Percentiles rank a stretch among this genome's conserved stretches.
Evolutionary conservation across 2,329 filamentous ascomycete genomes (phyloP).

Genomic region (Apiospora aurea): DNA sequence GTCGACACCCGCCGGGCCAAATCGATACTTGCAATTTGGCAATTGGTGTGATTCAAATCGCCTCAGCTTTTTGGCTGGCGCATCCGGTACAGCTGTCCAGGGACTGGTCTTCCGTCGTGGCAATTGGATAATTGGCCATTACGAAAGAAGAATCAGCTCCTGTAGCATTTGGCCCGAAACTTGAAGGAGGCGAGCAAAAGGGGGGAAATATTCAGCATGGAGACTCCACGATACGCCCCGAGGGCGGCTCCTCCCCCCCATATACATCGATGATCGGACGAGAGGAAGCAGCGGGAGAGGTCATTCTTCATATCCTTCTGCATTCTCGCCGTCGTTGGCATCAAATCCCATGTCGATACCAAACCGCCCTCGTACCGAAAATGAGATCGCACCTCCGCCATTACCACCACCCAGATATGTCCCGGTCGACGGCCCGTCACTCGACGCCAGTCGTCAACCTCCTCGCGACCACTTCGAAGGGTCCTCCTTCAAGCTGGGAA

Average conservation of each 20-base stretch:
- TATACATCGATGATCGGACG: slow-evolving; percentile 21
- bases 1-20: background rate
- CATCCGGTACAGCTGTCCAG: background rate
- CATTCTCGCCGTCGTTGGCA: slow-evolving; percentile 39
- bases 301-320: slow-evolving; percentile 34
- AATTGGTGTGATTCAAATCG: slow-evolving; percentile 3
- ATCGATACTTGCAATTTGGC: background rate
- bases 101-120: background rate
- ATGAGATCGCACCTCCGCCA: slow-evolving; percentile 44
- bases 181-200: slow-evolving; percentile 21
- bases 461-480: slow-evolving; percentile 21
- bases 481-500: slow-evolving; percentile 18
- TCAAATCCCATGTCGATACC: slow-evolving; percentile 48
- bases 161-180: slow-evolving; percentile 4
- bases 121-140: background rate
- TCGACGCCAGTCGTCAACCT: slow-evolving; percentile 27
- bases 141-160: background rate
- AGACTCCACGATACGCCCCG: slow-evolving; percentile 19
- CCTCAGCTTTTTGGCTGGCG: background rate
- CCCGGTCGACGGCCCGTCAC: slow-evolving; percentile 37
- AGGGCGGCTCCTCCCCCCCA: slow-evolving; percentile 16
- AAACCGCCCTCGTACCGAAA: slow-evolving; percentile 41
- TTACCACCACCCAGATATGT: slow-evolving; percentile 45
- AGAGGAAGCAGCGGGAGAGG: slow-evolving; percentile 29
- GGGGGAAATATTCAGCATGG: slow-evolving; percentile 1